A percentile compares a stretch with the other conserved stretches of the same genome.
phyloP scores from a whole-genome alignment of 1,139 yeast species.

The Pneumocystis wakefieldiae region DNA sequence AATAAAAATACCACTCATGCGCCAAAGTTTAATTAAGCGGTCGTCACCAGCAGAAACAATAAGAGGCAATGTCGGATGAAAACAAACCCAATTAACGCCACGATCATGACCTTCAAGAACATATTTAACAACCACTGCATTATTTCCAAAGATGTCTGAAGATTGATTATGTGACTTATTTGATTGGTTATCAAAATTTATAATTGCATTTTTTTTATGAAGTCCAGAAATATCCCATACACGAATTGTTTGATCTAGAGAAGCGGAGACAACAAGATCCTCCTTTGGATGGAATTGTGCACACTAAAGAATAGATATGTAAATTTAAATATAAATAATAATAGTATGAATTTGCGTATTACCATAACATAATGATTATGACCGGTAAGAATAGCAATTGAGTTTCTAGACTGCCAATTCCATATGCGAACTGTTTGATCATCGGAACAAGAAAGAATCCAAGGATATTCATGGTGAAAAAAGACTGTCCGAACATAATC shows the following conservation, averaged over 20 bases:
- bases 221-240: conserved; percentile 97
- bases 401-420: conserved; percentile 96
- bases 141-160: conserved; percentile 87
- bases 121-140: conserved; percentile 87
- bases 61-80: conserved; percentile 91
- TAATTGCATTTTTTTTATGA: conserved; percentile 86
- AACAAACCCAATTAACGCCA: conserved; percentile 96
- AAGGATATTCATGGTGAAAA: conserved; percentile 92
- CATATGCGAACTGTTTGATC: conserved; percentile 97
- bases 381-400: conserved; percentile 92
- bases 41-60: conserved; percentile 96
- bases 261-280: conserved; percentile 86
- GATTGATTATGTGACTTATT: conserved; percentile 44
- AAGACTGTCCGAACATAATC: conserved; percentile 91
- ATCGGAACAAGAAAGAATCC: conserved; percentile 93
- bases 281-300: conserved; percentile 96
- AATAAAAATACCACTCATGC: conserved; percentile 51
- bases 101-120: conserved; percentile 96
- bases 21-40: conserved; percentile 87
- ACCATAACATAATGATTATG: conserved; percentile 93
- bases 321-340: background rate
- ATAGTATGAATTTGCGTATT: background rate
- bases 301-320: conserved; percentile 24
- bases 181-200: conserved; percentile 64
- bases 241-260: conserved; percentile 95